Conservation (phyloP, 352 stramenopile genomes). For the Phytophthora idaei region DNA sequence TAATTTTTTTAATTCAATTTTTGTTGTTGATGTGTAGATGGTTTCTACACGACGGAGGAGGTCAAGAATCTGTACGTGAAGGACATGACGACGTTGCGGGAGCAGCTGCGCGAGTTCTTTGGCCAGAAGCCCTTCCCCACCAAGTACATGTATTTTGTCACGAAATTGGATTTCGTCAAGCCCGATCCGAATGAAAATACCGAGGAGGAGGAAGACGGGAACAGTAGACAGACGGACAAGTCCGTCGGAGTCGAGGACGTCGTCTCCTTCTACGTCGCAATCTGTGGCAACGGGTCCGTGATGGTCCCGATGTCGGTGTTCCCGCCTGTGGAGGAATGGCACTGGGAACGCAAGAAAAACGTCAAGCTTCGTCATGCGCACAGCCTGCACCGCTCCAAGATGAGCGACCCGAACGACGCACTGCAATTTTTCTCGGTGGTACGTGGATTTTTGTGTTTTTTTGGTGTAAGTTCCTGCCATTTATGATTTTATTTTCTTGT, state of each 20-base stretch:
- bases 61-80: slow-evolving; percentile 69
- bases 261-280: slow-evolving; percentile 85
- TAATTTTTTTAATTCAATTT: not conserved
- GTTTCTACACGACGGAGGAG: slow-evolving; percentile 69
- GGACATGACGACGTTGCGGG: slow-evolving; percentile 69
- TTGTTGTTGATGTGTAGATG: slow-evolving; percentile 33
- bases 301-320: slow-evolving; percentile 90
- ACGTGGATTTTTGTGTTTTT: slow-evolving; percentile 12
- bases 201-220: slow-evolving; percentile 45
- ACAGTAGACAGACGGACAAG: slow-evolving; percentile 6
- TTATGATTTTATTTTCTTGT: slow-evolving; percentile 7
- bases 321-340: slow-evolving; percentile 73
- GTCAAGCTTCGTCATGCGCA: slow-evolving; percentile 85
- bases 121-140: slow-evolving; percentile 80
- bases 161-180: slow-evolving; percentile 78
- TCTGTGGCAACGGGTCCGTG: slow-evolving; percentile 85
- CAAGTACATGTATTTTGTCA: slow-evolving; percentile 89
- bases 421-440: slow-evolving; percentile 86
- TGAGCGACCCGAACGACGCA: slow-evolving; percentile 73
- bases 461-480: not conserved
- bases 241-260: slow-evolving; percentile 52
- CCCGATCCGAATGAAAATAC: slow-evolving; percentile 50
- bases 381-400: slow-evolving; percentile 76
- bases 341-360: slow-evolving; percentile 88
- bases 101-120: slow-evolving; percentile 81